Evolutionary conservation across 2,329 filamentous ascomycete species (phyloP).

Genomic region (Pleurostoma richardsiae): DNA sequence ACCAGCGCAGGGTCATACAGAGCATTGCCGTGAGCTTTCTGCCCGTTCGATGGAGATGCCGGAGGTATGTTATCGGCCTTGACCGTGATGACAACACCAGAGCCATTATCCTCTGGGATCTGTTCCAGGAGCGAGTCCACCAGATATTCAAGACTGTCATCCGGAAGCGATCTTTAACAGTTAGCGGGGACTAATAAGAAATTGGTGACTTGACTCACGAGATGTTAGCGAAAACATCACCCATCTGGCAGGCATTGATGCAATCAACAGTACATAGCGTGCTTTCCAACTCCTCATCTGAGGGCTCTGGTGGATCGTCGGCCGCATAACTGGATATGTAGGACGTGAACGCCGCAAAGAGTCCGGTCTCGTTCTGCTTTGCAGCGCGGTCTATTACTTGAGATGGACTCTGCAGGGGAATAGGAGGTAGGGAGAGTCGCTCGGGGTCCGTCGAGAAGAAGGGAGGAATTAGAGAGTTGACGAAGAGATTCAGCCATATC

Average conservation of each 20-base stretch:
- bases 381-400: conserved; percentile 87
- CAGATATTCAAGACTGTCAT: conserved; percentile 35
- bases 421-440: conserved; percentile 67
- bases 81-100: conserved; percentile 77
- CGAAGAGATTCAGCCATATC: conserved; percentile 92
- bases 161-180: conserved; percentile 29
- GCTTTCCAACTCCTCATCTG: conserved; percentile 93
- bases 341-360: conserved; percentile 91
- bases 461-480: conserved; percentile 86
- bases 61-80: conserved; percentile 75
- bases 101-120: conserved; percentile 76
- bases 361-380: conserved; percentile 71
- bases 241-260: conserved; percentile 82
- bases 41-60: conserved; percentile 51
- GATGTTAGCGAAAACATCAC: conserved; percentile 77
- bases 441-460: conserved; percentile 63
- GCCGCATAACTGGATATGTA: conserved; percentile 99
- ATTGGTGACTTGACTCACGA: conserved; percentile 45
- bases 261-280: conserved; percentile 93
- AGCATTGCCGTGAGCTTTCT: conserved; percentile 50
- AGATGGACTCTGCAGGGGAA: conserved; percentile 85
- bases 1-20: conserved; percentile 81
- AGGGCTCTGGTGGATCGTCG: conserved; percentile 94
- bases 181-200: neutral
- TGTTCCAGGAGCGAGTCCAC: conserved; percentile 73